phyloP scores from a whole-genome alignment of 1,139 yeast genomes.

The Sugiyamaella paludigena region DNA sequence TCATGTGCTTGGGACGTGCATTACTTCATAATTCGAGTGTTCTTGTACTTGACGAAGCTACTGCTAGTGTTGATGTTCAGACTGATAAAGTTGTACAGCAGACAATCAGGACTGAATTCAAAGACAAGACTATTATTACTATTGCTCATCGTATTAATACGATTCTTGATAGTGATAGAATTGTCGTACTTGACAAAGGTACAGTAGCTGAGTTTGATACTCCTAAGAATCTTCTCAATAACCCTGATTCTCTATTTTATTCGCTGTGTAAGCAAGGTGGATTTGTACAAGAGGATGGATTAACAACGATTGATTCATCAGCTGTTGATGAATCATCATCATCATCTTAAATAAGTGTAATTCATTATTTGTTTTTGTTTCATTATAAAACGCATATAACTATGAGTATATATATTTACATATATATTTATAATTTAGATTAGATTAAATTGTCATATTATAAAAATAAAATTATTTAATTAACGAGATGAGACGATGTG shows the following conservation, averaged over 20 bases:
- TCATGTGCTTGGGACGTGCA: slow-evolving; percentile 74
- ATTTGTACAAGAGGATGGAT: slow-evolving; percentile 23
- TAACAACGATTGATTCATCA: no score
- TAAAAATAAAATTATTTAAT: no score
- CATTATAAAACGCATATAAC: no score
- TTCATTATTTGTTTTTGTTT: no score
- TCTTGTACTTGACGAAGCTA: slow-evolving; percentile 76
- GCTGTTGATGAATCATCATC: no score
- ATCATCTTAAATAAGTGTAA: no score
- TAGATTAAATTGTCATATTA: no score
- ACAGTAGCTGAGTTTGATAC: slow-evolving; percentile 66
- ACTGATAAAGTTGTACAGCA: slow-evolving; percentile 74
- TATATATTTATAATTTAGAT: no score
- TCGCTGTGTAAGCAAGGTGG: slow-evolving; percentile 68
- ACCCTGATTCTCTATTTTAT: slow-evolving; percentile 50
- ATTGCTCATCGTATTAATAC: slow-evolving; percentile 85
- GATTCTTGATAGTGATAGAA: slow-evolving; percentile 72
- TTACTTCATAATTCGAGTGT: slow-evolving; percentile 60
- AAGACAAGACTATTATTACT: slow-evolving; percentile 66
- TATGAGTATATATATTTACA: no score
- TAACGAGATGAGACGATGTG: no score
- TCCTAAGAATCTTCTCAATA: slow-evolving; percentile 50
- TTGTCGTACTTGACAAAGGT: slow-evolving; percentile 68
- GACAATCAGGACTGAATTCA: slow-evolving; percentile 64
- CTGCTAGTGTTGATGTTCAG: slow-evolving; percentile 80